Base-by-base conservation (phyloP, 2,329 filamentous ascomycete species). In the Teratosphaeriaceae sp. region DNA sequence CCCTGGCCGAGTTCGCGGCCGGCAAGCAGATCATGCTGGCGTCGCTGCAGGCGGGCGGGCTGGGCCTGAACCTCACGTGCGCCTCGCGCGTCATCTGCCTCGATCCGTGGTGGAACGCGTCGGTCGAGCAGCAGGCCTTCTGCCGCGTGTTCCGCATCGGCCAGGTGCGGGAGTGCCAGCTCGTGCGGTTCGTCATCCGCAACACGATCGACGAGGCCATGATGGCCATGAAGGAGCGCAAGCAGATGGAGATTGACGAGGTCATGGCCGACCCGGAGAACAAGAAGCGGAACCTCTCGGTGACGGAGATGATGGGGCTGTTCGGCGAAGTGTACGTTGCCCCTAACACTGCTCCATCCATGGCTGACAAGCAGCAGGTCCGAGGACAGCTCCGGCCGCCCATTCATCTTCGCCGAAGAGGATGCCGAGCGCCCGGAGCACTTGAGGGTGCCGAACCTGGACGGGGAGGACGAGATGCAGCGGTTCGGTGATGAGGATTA, bases 81-180 rank as follows among this genome's bases (percentile, higher is more conserved):
- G 79, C 80, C 0, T 64, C 55, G 3, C 59, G 63, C 4, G 69
- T 73, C 38, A 71, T 76, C 30, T 61, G 66, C 12, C 56, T 76
- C 15, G 71, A 73, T 44, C 67, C 67, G 0, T 39, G 41, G 31
- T 45, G 38, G 42, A 44, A 44, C 20, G 21, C 39, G 9, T 47
- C 49, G 1, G 65, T 54, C 30, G 60, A 53, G 45, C 45, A 56
- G 19, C 52, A 59, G 60, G 71, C 71, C 1, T 78, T 77, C 54
- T 74, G 70, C 1, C 74, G 84, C 0, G 75, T 86, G 0, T 76
- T 75, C 51, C 72, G 84, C 4, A 78, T 81, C 2, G 82, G 82
- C 0, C 85, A 90, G 49, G 48, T 56, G 0, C 75, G 80, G 31
- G 65, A 76, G 24, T 80, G 81, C 0, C 65, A 76, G 9, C 72